Evolutionary conservation across 106 monocot genomes (phyloP), one percentile per base, ranked within the genome.

Genomic region (Allium fistulosum): DNA sequence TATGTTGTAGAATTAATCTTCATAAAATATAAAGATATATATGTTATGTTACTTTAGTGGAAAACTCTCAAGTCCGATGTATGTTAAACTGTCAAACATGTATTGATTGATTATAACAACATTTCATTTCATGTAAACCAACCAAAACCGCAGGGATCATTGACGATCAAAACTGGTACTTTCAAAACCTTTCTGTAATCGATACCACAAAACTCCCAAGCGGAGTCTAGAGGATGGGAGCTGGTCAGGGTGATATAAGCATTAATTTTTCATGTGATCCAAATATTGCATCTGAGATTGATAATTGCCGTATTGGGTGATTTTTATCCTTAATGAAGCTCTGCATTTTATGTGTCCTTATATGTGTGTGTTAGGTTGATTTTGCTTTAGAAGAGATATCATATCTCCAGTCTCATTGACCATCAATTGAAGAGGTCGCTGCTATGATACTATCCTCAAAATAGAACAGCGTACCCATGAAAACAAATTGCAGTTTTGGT

Each of bases 401-500:
- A 56, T 74, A 73, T 78, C 84, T 99, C 73, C 97, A 99, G 66
- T 79, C 85, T 69, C 73, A 83, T 37, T 89, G 97, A 18, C 86
- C 87, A 71, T 90, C 77, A 22, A 22, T 22, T 22, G 22, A 22
- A 47, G 84, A 85, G 22, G 61, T 87, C 60, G 97, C 92, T 90
- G 85, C 87, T 16, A 77, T 68, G 22, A n/a, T 8, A 76, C 87
- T 51, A 78, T 99, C 26, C 87, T 99, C 67, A 89, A 99, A 80
- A 99, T 99, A 77, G 99, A 99, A 79, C 99, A 93, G 46, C 75
- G 99, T 51, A 93, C 99, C n/a, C 99, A 99, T 80, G 99, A 99
- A 83, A 99, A 99, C 81, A 93, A 93, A 73, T 76, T 90, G 72
- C 93, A 93, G 90, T 92, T 93, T 27, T 59, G 57, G 15, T 62